Percentiles rank a stretch among this genome's conserved stretches.
Conservation (phyloP, 805 yeast genomes). For the Hanseniaspora hatyaiensis region DNA sequence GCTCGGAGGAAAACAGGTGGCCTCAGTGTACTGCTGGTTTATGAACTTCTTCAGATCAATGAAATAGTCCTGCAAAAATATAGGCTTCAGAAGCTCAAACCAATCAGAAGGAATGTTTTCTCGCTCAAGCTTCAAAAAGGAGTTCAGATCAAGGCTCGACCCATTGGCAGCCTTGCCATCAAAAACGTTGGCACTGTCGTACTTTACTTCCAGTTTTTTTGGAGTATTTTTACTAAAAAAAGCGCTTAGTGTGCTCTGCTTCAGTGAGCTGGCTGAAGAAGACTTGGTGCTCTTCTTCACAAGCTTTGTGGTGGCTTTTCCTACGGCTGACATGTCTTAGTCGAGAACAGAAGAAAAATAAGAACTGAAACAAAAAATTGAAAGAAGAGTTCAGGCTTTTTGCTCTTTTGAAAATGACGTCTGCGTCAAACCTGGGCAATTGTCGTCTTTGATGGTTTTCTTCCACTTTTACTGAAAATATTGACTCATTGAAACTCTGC, state of each 20-base stretch:
- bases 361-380: too few species aligned
- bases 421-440: too few species aligned
- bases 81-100: slow-evolving; percentile 57
- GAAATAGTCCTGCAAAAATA: slow-evolving; percentile 78
- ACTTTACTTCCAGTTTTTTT: too few species aligned
- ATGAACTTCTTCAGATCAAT: slow-evolving; percentile 58
- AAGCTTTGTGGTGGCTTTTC: not conserved
- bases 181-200: not conserved
- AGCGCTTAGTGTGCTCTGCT: not conserved
- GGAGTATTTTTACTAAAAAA: not conserved
- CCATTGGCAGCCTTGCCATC: too few species aligned
- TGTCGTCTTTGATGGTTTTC: too few species aligned
- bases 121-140: slow-evolving; percentile 50
- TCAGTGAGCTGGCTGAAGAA: slow-evolving; percentile 14
- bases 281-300: slow-evolving; percentile 16
- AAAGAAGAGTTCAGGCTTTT: too few species aligned
- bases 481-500: too few species aligned
- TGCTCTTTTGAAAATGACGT: too few species aligned
- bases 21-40: slow-evolving; percentile 33
- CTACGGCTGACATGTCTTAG: not conserved
- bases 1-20: slow-evolving; percentile 64
- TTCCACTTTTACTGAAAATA: too few species aligned
- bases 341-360: too few species aligned
- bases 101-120: slow-evolving; percentile 62
- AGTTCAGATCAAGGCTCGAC: slow-evolving; percentile 24